Percentiles rank a stretch among this genome's conserved stretches.
Conservation (phyloP, 1,284 basidiomycete species). For the Cryptococcus depauperatus region DNA sequence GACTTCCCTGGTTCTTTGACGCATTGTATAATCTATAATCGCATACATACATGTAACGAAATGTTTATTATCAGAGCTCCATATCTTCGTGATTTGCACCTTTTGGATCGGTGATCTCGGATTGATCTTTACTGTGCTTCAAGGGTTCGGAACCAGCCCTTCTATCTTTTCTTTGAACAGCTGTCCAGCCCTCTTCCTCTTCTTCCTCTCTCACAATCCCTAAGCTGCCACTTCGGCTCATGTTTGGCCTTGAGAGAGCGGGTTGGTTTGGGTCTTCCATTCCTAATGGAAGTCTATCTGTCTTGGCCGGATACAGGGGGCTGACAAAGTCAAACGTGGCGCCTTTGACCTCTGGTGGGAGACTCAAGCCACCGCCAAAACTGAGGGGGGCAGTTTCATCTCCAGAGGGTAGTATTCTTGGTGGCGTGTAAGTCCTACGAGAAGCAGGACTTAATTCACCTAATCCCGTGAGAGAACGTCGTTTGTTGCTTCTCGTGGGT, state of each 20-base stretch:
- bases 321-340: constrained; percentile 38
- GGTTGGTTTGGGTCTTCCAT: not conserved
- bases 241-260: not conserved
- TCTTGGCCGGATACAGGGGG: constrained; percentile 27
- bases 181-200: constrained; percentile 27
- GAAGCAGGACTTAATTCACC: constrained; percentile 33
- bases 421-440: constrained; percentile 32
- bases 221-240: constrained; percentile 13
- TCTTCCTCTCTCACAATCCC: constrained; percentile 20
- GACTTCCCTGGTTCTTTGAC: too few relatives aligned
- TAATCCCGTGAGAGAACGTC: constrained; percentile 20
- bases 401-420: constrained; percentile 33
- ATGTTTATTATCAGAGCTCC: not conserved
- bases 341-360: constrained; percentile 20
- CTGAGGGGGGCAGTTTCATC: constrained; percentile 34
- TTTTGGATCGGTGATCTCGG: not conserved
- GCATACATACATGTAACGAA: too few relatives aligned
- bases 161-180: constrained; percentile 11
- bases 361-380: not conserved
- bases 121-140: not conserved
- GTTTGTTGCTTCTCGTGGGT: constrained; percentile 13
- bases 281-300: constrained; percentile 11
- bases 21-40: too few relatives aligned
- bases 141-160: constrained; percentile 11
- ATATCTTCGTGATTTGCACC: not conserved